Evolutionary conservation across 176 grass and related monocot genomes (phyloP), one percentile per base, ranked within the genome.

Genomic region (Leersia perrieri): DNA sequence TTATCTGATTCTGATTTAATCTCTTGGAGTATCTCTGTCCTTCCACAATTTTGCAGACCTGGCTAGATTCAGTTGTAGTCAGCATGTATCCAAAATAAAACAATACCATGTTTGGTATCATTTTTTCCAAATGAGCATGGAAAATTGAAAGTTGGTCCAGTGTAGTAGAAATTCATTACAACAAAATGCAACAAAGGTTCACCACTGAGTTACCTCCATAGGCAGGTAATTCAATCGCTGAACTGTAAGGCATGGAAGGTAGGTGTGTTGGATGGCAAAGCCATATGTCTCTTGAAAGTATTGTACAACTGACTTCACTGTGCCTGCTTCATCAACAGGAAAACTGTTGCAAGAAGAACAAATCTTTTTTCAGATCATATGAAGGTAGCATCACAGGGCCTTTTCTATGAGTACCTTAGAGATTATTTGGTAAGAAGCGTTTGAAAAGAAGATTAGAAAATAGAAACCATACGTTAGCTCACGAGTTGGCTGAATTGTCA

Each of bases 261-360:
- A 85, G 51, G 88, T 94, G 70, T 94, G 88, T 65, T 94, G 85
- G 44, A 94, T 94, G 23, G 82, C 82, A 71, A 94, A 94, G 41
- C 85, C 88, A 76, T 94, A 94, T 35, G 92, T 94, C 82, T 94
- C 92, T 77, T 88, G 88, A 61, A 94, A 94, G 84, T 94, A 94
- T 66, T 91, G 85, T 72, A 94, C 92, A 58, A 94, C 88, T 9
- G 85, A 94, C 68, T 94, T 94, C 83, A 91, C 76, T 38, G 88
- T 94, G 45, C 92, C 88, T 62, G 84, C 83, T 70, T 94, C 92
- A 65, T 94, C 92, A 53, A 94, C 88, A 40, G 82, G 86, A 73
- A 94, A 94, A 53, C 92, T 94, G 73, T 69, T 53, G 28, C 44
- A 84, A 31, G 16, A 72, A 80, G 33, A 80, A 70, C 7, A 1